phyloP scores from a whole-genome alignment of 2,329 filamentous ascomycete species.

The Alternaria metachromatica region DNA sequence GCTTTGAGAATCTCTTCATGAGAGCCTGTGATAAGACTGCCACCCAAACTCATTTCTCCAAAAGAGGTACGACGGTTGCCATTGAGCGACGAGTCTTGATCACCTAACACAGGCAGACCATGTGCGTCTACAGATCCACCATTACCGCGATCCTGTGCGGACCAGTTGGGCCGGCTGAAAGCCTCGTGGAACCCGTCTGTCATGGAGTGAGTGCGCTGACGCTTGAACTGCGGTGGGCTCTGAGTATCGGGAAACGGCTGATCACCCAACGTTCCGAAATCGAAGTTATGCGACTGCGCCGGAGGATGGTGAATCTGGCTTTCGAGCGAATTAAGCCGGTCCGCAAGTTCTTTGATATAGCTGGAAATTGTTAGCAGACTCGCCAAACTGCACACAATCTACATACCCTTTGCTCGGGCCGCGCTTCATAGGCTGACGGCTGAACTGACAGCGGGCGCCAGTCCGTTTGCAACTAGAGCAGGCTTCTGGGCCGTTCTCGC shows the following conservation, averaged over 20 bases:
- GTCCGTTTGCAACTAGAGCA: conserved; percentile 51
- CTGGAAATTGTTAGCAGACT: conserved; percentile 28
- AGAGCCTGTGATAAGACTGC: conserved; percentile 43
- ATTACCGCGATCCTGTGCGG: conserved; percentile 45
- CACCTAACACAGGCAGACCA: conserved; percentile 30
- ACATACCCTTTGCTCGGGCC: conserved; percentile 51
- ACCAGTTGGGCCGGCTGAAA: conserved; percentile 43
- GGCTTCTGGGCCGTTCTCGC: conserved; percentile 49
- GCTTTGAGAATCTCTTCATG: conserved; percentile 46
- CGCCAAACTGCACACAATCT: background rate
- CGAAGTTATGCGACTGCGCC: conserved; percentile 34
- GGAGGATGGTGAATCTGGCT: conserved; percentile 45
- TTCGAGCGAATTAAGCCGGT: conserved; percentile 48
- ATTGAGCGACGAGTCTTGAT: conserved; percentile 40
- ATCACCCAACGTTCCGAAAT: conserved; percentile 39
- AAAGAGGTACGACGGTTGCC: conserved; percentile 45
- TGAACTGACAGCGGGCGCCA: conserved; percentile 50
- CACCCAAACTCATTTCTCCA: conserved; percentile 43
- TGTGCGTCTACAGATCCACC: conserved; percentile 25
- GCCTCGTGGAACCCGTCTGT: conserved; percentile 45
- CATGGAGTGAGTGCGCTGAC: conserved; percentile 50
- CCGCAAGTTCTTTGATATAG: conserved; percentile 51
- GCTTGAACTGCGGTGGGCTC: conserved; percentile 39
- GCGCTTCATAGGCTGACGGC: conserved; percentile 51
- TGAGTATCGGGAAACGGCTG: conserved; percentile 40